phyloP scores from a whole-genome alignment of 441 rosid genomes.

The Adansonia grandidieri region DNA sequence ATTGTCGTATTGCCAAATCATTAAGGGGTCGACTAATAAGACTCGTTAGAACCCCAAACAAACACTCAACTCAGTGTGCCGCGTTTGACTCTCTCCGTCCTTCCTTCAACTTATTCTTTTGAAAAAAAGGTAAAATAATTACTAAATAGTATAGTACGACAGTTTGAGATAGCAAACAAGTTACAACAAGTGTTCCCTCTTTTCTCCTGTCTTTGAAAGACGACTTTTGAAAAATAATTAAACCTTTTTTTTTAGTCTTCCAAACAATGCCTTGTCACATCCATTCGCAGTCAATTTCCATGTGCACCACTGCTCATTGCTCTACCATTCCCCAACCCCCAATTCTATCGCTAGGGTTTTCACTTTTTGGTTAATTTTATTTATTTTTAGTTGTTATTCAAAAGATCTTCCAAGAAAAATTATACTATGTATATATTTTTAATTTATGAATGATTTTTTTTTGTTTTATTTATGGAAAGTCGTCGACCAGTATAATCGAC shows the following conservation, averaged over 20 bases:
- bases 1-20: neutral
- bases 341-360: constrained; percentile 60
- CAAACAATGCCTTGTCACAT: constrained; percentile 66
- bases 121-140: neutral
- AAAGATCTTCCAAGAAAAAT: too few species aligned
- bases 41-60: neutral
- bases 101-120: neutral
- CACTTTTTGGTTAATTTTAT: constrained; percentile 23
- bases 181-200: neutral
- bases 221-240: neutral
- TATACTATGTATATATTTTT: neutral
- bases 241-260: neutral
- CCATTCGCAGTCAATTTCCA: constrained; percentile 49
- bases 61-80: too few species aligned
- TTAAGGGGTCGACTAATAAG: neutral
- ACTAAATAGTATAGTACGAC: too few species aligned
- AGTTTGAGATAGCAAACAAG: neutral
- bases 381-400: neutral
- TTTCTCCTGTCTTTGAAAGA: neutral
- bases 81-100: neutral
- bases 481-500: constrained; percentile 30
- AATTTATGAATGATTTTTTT: neutral
- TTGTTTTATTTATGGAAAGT: constrained; percentile 24
- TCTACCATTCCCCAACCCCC: constrained; percentile 38
- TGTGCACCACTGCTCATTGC: constrained; percentile 43